These are phyloP conservation scores for Carex pumila DNA, from an alignment of 176 grass and related monocot species.

Conservation along the genomic window DNA sequence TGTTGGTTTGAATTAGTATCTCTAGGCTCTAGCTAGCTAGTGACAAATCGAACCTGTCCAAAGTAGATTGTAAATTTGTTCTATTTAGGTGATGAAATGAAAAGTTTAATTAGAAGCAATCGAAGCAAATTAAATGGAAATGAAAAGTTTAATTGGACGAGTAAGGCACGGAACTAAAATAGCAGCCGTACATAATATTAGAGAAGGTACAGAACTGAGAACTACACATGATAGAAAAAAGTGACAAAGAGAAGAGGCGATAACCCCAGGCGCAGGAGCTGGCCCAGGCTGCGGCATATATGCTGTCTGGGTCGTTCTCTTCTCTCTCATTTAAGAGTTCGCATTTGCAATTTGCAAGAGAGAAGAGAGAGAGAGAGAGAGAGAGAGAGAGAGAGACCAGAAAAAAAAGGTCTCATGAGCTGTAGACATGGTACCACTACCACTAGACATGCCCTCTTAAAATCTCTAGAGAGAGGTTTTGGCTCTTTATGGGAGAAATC, in stretches of 20 bases:
- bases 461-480: slow-evolving; percentile 25
- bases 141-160: too few species aligned
- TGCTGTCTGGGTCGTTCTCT: slow-evolving; percentile 28
- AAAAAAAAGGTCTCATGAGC: slow-evolving; percentile 33
- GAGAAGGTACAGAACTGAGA: not conserved
- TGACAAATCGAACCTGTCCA: too few species aligned
- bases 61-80: too few species aligned
- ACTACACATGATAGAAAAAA: not conserved
- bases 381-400: not conserved
- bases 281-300: slow-evolving; percentile 10
- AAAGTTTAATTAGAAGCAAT: not conserved
- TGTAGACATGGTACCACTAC: slow-evolving; percentile 31
- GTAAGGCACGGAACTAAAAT: not conserved
- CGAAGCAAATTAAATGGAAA: not conserved
- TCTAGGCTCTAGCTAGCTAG: too few species aligned
- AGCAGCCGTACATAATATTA: not conserved
- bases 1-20: too few species aligned
- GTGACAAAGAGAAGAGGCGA: not conserved
- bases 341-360: not conserved
- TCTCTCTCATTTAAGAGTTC: slow-evolving; percentile 17
- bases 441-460: slow-evolving; percentile 1
- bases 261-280: not conserved
- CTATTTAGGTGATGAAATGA: too few species aligned
- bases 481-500: slow-evolving; percentile 17
- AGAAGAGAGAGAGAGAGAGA: not conserved